A percentile compares a stretch with the other conserved stretches of the same genome.
These are phyloP conservation scores for Carex littledalei DNA, from an alignment of 176 grass and related monocot species.

Conservation along the genomic window DNA sequence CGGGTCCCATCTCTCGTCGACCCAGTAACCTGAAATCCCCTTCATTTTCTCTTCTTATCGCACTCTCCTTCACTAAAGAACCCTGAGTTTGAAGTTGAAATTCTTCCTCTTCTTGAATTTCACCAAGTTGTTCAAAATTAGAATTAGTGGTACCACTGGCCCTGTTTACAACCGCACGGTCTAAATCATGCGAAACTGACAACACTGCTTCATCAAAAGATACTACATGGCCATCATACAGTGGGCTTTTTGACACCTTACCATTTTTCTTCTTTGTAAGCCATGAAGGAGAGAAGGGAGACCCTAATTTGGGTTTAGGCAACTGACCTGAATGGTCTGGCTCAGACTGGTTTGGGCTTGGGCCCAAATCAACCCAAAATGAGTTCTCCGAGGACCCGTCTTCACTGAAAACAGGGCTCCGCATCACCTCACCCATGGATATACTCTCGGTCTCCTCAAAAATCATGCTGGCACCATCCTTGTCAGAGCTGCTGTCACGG, in stretches of 20 bases:
- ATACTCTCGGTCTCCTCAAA: constrained; percentile 94
- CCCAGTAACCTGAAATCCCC: constrained; percentile 88
- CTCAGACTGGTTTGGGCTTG: constrained; percentile 72
- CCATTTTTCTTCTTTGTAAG: constrained; percentile 66
- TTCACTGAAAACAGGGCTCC: constrained; percentile 95
- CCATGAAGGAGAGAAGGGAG: constrained; percentile 87
- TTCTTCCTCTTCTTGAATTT: constrained; percentile 85
- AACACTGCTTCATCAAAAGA: constrained; percentile 97
- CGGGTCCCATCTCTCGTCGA: constrained; percentile 55
- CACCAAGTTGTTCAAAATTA: constrained; percentile 61
- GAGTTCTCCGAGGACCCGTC: constrained; percentile 80
- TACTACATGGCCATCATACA: constrained; percentile 74
- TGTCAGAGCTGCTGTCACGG: constrained; percentile 84
- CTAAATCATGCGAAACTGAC: constrained; percentile 72
- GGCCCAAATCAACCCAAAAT: constrained; percentile 98
- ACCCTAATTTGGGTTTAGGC: constrained; percentile 80
- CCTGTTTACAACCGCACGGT: constrained; percentile 55
- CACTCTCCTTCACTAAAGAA: constrained; percentile 66
- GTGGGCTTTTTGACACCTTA: constrained; percentile 82
- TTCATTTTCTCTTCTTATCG: constrained; percentile 97
- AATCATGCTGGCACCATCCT: constrained; percentile 85
- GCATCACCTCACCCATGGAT: constrained; percentile 88
- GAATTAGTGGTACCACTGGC: constrained; percentile 38
- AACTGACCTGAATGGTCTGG: constrained; percentile 45
- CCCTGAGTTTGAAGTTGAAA: constrained; percentile 49